These are phyloP conservation scores for Xylogone sp. DNA, from an alignment of 2,329 filamentous ascomycete species.

Conservation along the genomic window DNA sequence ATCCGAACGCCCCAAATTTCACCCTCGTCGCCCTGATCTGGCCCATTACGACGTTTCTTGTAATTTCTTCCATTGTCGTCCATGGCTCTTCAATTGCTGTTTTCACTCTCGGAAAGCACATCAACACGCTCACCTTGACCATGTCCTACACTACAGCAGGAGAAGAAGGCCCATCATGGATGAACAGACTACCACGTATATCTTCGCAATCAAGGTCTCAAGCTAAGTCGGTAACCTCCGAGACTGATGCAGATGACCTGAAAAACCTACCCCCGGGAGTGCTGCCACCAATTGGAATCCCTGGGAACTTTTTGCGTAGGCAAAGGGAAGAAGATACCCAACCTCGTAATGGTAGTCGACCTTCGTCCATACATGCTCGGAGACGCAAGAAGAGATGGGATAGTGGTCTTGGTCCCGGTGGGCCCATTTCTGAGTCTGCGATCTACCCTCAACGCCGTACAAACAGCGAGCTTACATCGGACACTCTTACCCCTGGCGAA, in stretches of 20 bases:
- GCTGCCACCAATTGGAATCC: conserved; percentile 66
- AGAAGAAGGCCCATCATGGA: conserved; percentile 88
- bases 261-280: conserved; percentile 65
- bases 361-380: conserved; percentile 56
- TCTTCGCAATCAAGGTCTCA: conserved; percentile 70
- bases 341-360: conserved; percentile 50
- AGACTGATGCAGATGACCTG: conserved; percentile 65
- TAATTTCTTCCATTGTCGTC: conserved; percentile 89
- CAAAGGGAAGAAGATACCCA: conserved; percentile 72
- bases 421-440: conserved; percentile 84
- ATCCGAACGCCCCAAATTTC: conserved; percentile 49
- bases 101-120: conserved; percentile 94
- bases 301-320: conserved; percentile 75
- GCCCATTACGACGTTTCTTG: conserved; percentile 92
- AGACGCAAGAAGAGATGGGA: conserved; percentile 66
- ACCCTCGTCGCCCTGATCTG: conserved; percentile 82
- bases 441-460: conserved; percentile 61
- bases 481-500: conserved; percentile 25
- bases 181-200: conserved; percentile 81
- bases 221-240: conserved; percentile 76
- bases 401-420: conserved; percentile 72
- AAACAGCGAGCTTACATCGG: conserved; percentile 25
- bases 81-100: conserved; percentile 98
- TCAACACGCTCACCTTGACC: conserved; percentile 92
- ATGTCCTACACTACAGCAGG: conserved; percentile 92